These are phyloP conservation scores for Auricularia sp. DNA, from an alignment of 768 basidiomycete species.

Conservation along the genomic window DNA sequence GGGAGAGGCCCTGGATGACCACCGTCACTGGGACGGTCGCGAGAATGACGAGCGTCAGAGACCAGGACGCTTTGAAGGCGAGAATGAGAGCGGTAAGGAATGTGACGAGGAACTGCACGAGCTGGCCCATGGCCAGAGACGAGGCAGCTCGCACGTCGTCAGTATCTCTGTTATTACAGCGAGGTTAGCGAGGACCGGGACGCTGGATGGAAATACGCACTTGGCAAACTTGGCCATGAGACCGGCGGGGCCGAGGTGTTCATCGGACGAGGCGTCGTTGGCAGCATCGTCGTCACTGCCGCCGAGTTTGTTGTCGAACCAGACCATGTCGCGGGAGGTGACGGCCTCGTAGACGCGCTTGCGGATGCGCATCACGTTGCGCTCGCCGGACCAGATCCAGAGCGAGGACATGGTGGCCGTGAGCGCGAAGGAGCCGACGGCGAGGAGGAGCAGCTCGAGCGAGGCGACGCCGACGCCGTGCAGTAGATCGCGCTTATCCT, in stretches of 20 bases:
- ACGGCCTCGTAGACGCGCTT: constrained; percentile 60
- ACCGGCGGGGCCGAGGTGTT: constrained; percentile 71
- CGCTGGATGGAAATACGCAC: constrained; percentile 26
- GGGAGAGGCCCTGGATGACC: constrained; percentile 65
- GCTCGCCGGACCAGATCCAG: constrained; percentile 86
- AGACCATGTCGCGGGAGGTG: constrained; percentile 63
- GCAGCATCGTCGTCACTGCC: constrained; percentile 32
- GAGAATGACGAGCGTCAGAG: constrained; percentile 86
- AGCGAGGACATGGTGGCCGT: constrained; percentile 66
- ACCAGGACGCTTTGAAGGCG: constrained; percentile 69
- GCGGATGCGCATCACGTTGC: constrained; percentile 59
- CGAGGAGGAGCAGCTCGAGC: constrained; percentile 56
- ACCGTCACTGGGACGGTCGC: constrained; percentile 77
- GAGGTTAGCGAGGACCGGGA: constrained; percentile 7
- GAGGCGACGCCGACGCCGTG: constrained; percentile 50
- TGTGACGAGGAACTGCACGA: constrained; percentile 75
- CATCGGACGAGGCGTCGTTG: constrained; percentile 31
- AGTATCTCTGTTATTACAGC: constrained; percentile 56
- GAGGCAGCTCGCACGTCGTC: constrained; percentile 85
- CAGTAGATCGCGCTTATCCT: constrained; percentile 19
- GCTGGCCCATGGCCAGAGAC: constrained; percentile 65
- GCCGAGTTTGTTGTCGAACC: constrained; percentile 81
- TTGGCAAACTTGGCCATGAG: constrained; percentile 88
- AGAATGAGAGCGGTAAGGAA: constrained; percentile 69
- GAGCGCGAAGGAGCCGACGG: constrained; percentile 53